Conservation (phyloP, 345 rosid species). For the Euphorbia peplus region DNA sequence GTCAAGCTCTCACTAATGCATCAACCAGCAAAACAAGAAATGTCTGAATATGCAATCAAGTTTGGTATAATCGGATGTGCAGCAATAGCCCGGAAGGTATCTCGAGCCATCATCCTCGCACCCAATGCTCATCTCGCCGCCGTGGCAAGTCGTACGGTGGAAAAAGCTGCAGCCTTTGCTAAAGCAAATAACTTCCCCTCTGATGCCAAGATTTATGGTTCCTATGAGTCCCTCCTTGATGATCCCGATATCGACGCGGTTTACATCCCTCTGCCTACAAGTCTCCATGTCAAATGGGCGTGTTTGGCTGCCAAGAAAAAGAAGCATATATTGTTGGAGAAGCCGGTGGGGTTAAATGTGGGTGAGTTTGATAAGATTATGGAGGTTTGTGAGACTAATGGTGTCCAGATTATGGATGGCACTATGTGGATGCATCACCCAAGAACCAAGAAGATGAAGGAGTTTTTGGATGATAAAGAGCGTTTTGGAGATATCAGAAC, state of each 20-base stretch:
- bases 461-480: slow-evolving; percentile 43
- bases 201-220: slow-evolving; percentile 51
- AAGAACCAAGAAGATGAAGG: slow-evolving; percentile 48
- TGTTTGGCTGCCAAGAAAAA: slow-evolving; percentile 54
- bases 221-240: slow-evolving; percentile 67
- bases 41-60: slow-evolving; percentile 35
- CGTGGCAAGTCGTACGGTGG: slow-evolving; percentile 54
- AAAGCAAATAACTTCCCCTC: slow-evolving; percentile 57
- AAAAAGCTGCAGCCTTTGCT: slow-evolving; percentile 57
- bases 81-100: slow-evolving; percentile 64
- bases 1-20: too few species aligned
- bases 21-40: slow-evolving; percentile 6
- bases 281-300: slow-evolving; percentile 75
- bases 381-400: slow-evolving; percentile 58
- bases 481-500: slow-evolving; percentile 55
- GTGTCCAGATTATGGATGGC: slow-evolving; percentile 83
- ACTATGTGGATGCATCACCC: slow-evolving; percentile 90
- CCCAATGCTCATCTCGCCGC: slow-evolving; percentile 66
- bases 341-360: slow-evolving; percentile 61
- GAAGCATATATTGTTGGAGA: slow-evolving; percentile 77
- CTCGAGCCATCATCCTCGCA: slow-evolving; percentile 57
- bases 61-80: slow-evolving; percentile 76
- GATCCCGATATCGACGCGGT: slow-evolving; percentile 75
- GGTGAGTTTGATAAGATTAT: slow-evolving; percentile 57
- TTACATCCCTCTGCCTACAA: slow-evolving; percentile 69